Base-by-base conservation (phyloP, 1,284 basidiomycete genomes). In the Meripilus lineatus region DNA sequence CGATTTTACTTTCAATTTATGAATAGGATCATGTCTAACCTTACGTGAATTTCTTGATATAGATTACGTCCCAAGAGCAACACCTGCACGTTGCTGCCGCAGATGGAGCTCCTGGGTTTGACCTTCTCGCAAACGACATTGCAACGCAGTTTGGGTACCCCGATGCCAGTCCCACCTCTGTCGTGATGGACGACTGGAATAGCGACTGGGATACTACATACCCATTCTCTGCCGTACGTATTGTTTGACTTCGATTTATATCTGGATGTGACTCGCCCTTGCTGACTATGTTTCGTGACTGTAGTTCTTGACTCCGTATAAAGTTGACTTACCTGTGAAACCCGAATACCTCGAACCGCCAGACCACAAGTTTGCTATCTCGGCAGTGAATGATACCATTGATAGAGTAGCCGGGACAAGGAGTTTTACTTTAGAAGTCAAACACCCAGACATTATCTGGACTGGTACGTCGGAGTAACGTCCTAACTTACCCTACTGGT, bases 381-480 rank as follows among this genome's bases (percentile, higher is more conserved):
- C 67, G 0, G 79, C 84, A 2, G 58, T 75, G n/a, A 75, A 86
- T 42, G 80, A 87, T 49, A 63, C 65, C 13, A 60, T 81, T 18
- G 77, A 89, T 54, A 50, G 68, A 8, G 63, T 59, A 13, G 74
- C 75, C n/a, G 79, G 79, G 3, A 89, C 84, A 2, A 73, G 93
- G 44, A 78, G 71, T 39, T 62, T 98, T 40, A 84, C 79, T 4
- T 60, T 98, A 24, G 67, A 74, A 35, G 74, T 97, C 35, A 69
- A 79, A 35, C 93, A 97, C 66, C 89, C 90, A 2, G 86, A 84
- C 8, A 66, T 93, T 24, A 93, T 94, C 48, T 94, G 92, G 92
- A 87, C 88, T 3, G 80, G 86, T 82, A 54, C 44, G 74, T 61
- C 4, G 10, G n/a, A 32, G 18, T 18, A 30, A 23, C 38, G 13